These are phyloP conservation scores for Aurifilum marmelostoma DNA, from an alignment of 2,329 filamentous ascomycete genomes.

Conservation along the genomic window DNA sequence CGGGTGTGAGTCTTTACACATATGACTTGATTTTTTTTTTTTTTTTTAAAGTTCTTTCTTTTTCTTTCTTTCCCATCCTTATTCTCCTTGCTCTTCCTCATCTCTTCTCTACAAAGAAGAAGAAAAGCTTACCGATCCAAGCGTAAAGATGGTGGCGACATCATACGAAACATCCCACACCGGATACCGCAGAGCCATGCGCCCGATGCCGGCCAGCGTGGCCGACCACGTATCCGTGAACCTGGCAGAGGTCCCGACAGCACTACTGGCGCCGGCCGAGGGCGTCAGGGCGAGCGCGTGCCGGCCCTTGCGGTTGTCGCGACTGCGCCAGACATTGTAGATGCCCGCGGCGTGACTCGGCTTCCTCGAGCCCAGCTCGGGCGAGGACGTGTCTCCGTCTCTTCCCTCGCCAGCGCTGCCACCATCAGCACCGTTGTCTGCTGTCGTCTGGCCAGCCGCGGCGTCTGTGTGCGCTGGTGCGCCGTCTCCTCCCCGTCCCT, in stretches of 20 bases:
- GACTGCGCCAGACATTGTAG: slow-evolving; percentile 46
- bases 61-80: background rate
- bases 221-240: slow-evolving; percentile 34
- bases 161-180: slow-evolving; percentile 49
- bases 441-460: background rate
- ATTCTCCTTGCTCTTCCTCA: no score
- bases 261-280: slow-evolving; percentile 17
- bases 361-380: background rate
- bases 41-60: no score
- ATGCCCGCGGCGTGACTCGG: slow-evolving; percentile 20
- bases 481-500: background rate
- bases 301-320: slow-evolving; percentile 49
- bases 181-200: slow-evolving; percentile 43
- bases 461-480: no score
- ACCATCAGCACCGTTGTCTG: no score
- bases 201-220: slow-evolving; percentile 37
- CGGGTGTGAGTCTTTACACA: background rate
- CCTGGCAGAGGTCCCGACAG: slow-evolving; percentile 17
- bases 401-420: background rate
- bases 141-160: slow-evolving; percentile 44
- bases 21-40: no score
- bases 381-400: background rate
- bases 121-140: slow-evolving; percentile 34
- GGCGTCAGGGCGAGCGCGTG: slow-evolving; percentile 39
- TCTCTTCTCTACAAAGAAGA: background rate